Base-by-base conservation (phyloP, 148 eudicot species). In the Rhododendron mucronatum region DNA sequence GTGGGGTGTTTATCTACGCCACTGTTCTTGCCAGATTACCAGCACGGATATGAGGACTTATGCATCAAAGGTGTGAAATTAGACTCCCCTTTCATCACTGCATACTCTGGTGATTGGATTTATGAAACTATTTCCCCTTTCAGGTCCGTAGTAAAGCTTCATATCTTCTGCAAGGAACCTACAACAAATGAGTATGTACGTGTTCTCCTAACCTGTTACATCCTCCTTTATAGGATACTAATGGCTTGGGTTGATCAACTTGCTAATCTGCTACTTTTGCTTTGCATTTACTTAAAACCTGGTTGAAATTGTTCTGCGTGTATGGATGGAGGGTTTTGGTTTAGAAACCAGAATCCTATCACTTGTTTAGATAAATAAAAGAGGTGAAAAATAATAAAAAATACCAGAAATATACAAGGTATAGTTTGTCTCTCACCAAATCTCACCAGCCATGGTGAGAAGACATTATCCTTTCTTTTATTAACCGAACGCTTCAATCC, bases 81-180 rank as follows among this genome's bases (percentile, higher is more conserved):
- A 53, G n/a, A 69, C 51, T 30, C 48, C 82, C 48, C 33, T 53
- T 86, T 83, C 61, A 37, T 61, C 50, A 45, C 50, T 77, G 21
- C 41, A 37, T 33, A 37, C 61, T 76, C 11, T 65, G n/a, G 48
- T 80, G 48, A 12, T 48, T n/a, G 44, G 41, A 28, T 78, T 57
- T 30, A n/a, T 81, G 51, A 84, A 5, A 45, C 45, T 2, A 37
- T 78, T 55, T 51, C 16, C 77, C 74, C 61, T 65, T 88, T 90
- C 96, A 96, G 99, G 92, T 95, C 61, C 95, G 99, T n/a, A 91
- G 91, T 84, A 93, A 92, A 85, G 98, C 97, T 80, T 93, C 97
- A 10, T 96, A 94, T 93, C 92, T 96, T 87, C 92, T 94, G 28
- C 95, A 94, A 90, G 92, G 92, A 84, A 88, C 86, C 16, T 63